Evolutionary conservation across 257 asterid species (phyloP).

Genomic region (Nicotiana noctiflora): DNA sequence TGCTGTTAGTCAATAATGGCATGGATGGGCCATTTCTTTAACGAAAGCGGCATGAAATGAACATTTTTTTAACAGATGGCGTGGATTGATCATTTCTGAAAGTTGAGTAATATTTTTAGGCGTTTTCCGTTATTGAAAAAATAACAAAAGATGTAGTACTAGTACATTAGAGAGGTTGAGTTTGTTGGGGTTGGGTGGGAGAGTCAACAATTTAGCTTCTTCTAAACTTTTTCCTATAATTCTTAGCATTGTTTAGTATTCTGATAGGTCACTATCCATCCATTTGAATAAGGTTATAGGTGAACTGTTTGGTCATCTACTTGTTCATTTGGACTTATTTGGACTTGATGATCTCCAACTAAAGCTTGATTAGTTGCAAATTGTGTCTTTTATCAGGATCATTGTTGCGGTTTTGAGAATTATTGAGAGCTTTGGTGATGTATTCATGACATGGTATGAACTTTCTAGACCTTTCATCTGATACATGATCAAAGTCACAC

Average conservation of each 20-base stretch:
- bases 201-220: background rate
- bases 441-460: slow-evolving; percentile 64
- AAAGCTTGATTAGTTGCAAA: background rate
- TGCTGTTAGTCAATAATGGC: too few relatives aligned
- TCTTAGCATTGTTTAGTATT: too few relatives aligned
- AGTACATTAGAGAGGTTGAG: too few relatives aligned
- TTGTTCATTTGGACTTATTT: background rate
- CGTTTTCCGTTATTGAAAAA: too few relatives aligned
- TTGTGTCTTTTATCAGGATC: slow-evolving; percentile 42
- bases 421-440: slow-evolving; percentile 61
- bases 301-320: background rate
- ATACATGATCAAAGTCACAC: background rate
- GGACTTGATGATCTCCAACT: background rate
- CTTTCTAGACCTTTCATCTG: background rate
- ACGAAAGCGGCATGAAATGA: too few relatives aligned
- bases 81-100: too few relatives aligned
- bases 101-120: too few relatives aligned
- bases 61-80: too few relatives aligned
- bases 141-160: too few relatives aligned
- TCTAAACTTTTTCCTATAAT: too few relatives aligned
- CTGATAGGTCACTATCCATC: background rate
- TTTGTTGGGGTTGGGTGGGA: background rate
- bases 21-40: too few relatives aligned
- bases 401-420: slow-evolving; percentile 63
- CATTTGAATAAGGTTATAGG: background rate